A percentile compares a stretch with the other conserved stretches of the same genome.
Evolutionary conservation across 176 grass and related monocot genomes (phyloP).

Genomic region (Cocos nucifera): DNA sequence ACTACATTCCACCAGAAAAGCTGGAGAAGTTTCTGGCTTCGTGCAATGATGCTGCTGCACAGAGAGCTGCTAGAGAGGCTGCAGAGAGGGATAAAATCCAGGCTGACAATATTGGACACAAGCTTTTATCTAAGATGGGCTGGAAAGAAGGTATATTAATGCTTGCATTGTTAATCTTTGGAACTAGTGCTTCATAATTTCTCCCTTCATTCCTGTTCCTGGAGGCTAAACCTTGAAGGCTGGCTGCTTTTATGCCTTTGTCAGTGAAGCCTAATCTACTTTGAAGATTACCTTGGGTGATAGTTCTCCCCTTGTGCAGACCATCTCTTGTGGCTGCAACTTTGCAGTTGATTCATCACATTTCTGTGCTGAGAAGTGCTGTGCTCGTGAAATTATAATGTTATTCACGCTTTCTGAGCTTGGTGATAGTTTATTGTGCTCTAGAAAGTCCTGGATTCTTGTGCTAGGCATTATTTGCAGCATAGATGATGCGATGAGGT

Average conservation of each 20-base stretch:
- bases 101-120: slow-evolving; percentile 97
- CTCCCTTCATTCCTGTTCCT: background rate
- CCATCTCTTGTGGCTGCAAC: no score
- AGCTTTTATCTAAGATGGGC: slow-evolving; percentile 96
- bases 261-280: background rate
- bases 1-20: slow-evolving; percentile 87
- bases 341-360: no score
- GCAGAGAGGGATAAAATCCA: slow-evolving; percentile 93
- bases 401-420: no score
- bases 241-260: background rate
- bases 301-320: no score
- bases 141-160: slow-evolving; percentile 81
- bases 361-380: no score
- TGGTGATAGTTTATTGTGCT: no score
- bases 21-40: slow-evolving; percentile 77
- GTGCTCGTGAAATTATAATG: no score
- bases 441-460: no score
- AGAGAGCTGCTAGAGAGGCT: slow-evolving; percentile 68
- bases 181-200: no score
- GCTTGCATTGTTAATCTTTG: no score
- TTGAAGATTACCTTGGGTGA: background rate
- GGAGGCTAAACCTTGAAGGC: background rate
- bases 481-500: no score
- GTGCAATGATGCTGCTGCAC: slow-evolving; percentile 71
- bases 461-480: no score